Base-by-base conservation (phyloP, 768 basidiomycete genomes). In the Termitomyces sp. region DNA sequence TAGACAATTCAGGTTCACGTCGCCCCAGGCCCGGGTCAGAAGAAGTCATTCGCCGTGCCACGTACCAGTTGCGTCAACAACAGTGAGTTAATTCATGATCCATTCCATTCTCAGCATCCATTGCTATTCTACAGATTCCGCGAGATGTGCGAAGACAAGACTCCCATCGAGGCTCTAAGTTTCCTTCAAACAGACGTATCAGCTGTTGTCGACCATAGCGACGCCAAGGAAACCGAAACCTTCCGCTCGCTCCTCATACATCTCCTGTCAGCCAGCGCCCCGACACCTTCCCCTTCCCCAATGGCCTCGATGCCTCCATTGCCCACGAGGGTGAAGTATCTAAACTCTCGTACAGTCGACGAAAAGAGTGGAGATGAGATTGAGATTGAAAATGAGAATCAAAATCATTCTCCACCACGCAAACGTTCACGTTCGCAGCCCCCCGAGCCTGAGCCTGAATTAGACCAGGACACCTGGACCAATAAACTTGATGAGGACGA, bases 101-200 rank as follows among this genome's bases (percentile, higher is more conserved):
- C 32, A 34, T 12, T 56, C 27, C 34, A 25, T 5, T 10, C 50
- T 5, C 29, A 12, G 8, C 29, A 56, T 37, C n/a, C 31, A n/a
- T 50, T 35, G 31, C 35, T 17, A 25, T 32, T 49, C 32, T 10
- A 29, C 29, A 92, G 90, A 63, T 92, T 92, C 72, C 82, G 86
- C n/a, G 90, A 93, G 65, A 85, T 91, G 79, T 89, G 89, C 64
- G 83, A 84, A 67, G 82, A 83, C 44, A 75, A 70, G 16, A 69
- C 84, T 1, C 75, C 82, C 0, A 77, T 88, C 23, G 81, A 84
- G 63, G 87, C 91, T 0, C 76, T 93, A 40, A 78, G 74, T 14
- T 92, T 90, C 71, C 72, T 93, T 34, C 86, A 87, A 67, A 82
- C 76, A 0, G 79, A 86, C 48, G 87, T 93, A 9, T 84, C 84